Evolutionary conservation across 78 protist species (phyloP), one percentile per base, ranked within the genome.

Genomic region (Isochrysis galbana): DNA sequence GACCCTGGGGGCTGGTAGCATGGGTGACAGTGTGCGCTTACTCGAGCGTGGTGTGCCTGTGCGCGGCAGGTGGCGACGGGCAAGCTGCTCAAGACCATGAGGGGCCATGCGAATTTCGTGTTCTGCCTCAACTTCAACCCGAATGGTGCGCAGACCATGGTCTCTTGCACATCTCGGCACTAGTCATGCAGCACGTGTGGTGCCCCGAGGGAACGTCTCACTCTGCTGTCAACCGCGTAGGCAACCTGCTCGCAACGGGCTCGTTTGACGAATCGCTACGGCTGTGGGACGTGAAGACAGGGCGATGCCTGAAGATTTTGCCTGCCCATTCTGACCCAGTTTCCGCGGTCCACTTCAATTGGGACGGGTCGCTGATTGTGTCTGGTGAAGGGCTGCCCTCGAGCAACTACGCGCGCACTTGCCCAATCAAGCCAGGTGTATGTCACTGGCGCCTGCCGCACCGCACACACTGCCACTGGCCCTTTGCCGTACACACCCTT

Each of bases 311-410:
- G 34, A 70, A 45, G 48, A 26, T 47, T 32, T 74, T 98, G 46
- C 95, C 97, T 2, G 99, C 98, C 26, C 99, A 98, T 93, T 87
- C 98, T 0, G 99, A 98, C 38, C 98, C 99, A 0, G 98, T 98
- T 34, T 46, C 97, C 42, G 95, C 96, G 32, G 98, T 96, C 32
- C 97, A 97, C 90, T 98, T 98, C 90, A 94, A 93, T 47, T 91
- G 97, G 80, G 99, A 98, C 86, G 99, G 99, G 41, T 90, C 98
- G 4, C 91, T 98, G 21, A 90, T 98, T n/a, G 96, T 97, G 26
- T 94, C 98, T 32, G 44, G 95, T n/a, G n/a, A n/a, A n/a, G n/a
- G n/a, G n/a, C n/a, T n/a, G n/a, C n/a, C n/a, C n/a, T n/a, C n/a
- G 78, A 90, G 96, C 91, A 92, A 94, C 69, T 98, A 97, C 83